Evolutionary conservation across 2,329 filamentous ascomycete genomes (phyloP).

Genomic region (Celoporthe dispersa): DNA sequence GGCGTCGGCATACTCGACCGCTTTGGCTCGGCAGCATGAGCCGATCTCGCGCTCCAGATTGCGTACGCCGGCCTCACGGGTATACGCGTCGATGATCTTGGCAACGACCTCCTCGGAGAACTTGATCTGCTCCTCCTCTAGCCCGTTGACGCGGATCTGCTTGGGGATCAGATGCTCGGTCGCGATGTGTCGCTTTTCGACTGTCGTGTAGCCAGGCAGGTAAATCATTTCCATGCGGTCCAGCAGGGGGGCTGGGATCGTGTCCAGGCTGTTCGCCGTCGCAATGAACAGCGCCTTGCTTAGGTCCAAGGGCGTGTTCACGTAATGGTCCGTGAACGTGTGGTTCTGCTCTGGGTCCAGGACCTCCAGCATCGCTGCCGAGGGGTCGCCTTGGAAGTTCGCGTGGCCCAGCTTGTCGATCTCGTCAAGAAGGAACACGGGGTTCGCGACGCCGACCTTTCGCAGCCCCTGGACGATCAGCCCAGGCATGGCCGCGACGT

Average conservation of each 20-base stretch:
- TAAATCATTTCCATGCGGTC: constrained; percentile 98
- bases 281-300: constrained; percentile 98
- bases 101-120: constrained; percentile 85
- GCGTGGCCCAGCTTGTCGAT: constrained; percentile 95
- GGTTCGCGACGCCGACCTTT: constrained; percentile 94
- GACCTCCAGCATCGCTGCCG: constrained; percentile 96
- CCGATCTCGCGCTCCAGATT: constrained; percentile 96
- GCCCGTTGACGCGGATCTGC: constrained; percentile 88
- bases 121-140: constrained; percentile 73
- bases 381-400: constrained; percentile 94
- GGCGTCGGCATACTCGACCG: constrained; percentile 91
- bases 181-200: constrained; percentile 96
- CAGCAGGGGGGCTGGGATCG: constrained; percentile 89
- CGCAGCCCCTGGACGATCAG: constrained; percentile 91
- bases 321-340: constrained; percentile 92
- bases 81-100: constrained; percentile 96
- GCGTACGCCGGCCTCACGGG: constrained; percentile 92
- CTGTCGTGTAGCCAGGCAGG: constrained; percentile 91
- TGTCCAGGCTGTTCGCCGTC: constrained; percentile 92
- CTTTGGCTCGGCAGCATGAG: constrained; percentile 91
- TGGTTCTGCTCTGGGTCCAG: constrained; percentile 97
- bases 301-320: constrained; percentile 92
- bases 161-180: constrained; percentile 93
- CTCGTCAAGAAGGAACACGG: constrained; percentile 93
- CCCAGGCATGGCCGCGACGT: constrained; percentile 98